A percentile compares a stretch with the other conserved stretches of the same genome.
phyloP scores from a whole-genome alignment of 1,284 basidiomycete species.

The Limonomyces culmigenus region DNA sequence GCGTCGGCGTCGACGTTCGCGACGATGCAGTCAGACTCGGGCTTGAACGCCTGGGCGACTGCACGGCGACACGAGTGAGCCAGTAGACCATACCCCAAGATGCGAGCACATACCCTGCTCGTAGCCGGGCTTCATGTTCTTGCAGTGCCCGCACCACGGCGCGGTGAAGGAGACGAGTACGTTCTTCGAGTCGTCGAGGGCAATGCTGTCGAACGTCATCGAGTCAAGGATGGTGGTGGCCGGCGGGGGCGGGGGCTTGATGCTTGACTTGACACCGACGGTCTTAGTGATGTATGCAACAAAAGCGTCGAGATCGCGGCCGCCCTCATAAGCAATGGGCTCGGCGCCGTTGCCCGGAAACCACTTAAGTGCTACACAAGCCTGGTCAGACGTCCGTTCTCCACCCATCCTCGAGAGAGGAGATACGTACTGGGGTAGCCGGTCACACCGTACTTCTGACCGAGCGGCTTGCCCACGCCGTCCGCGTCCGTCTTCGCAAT shows the following conservation, averaged over 20 bases:
- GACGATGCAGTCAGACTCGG: slow-evolving; percentile 70
- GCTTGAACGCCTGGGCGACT: slow-evolving; percentile 66
- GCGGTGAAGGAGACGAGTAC: slow-evolving; percentile 87
- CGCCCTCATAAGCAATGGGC: slow-evolving; percentile 58
- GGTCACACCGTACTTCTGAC: slow-evolving; percentile 58
- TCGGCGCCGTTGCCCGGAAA: slow-evolving; percentile 55
- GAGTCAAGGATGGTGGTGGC: slow-evolving; percentile 53
- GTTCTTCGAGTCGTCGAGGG: slow-evolving; percentile 58
- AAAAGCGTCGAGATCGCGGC: slow-evolving; percentile 75
- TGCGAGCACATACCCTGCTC: slow-evolving; percentile 40
- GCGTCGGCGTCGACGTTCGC: slow-evolving; percentile 88
- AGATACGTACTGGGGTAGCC: slow-evolving; percentile 70
- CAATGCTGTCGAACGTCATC: slow-evolving; percentile 64
- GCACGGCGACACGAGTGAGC: no score
- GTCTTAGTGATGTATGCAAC: slow-evolving; percentile 57
- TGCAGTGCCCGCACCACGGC: slow-evolving; percentile 83
- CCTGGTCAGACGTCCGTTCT: slow-evolving; percentile 4
- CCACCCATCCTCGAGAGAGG: neutral
- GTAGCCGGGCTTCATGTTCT: slow-evolving; percentile 74
- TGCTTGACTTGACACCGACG: slow-evolving; percentile 68
- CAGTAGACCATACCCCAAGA: no score
- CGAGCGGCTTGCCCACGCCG: slow-evolving; percentile 60
- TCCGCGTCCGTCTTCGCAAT: slow-evolving; percentile 93
- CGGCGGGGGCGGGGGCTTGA: slow-evolving; percentile 73
- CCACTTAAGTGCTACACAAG: slow-evolving; percentile 69